These are phyloP conservation scores for Trametes maxima DNA, from an alignment of 768 basidiomycete species.

Conservation along the genomic window DNA sequence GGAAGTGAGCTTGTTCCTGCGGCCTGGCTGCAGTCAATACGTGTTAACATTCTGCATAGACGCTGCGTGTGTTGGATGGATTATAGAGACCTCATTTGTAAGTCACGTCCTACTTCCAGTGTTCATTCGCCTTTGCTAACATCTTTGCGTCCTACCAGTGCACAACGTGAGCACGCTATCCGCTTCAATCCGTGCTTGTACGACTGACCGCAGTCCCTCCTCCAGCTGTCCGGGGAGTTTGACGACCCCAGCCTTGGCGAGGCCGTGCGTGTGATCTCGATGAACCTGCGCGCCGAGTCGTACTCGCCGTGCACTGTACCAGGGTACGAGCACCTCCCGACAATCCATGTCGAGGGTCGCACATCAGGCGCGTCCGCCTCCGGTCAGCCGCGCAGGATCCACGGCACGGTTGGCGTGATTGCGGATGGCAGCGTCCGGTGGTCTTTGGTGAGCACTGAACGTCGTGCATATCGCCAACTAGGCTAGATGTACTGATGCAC, in stretches of 20 bases:
- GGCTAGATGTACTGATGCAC: not conserved
- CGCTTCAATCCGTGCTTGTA: not conserved
- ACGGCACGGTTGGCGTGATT: slow-evolving; percentile 50
- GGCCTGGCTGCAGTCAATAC: not conserved
- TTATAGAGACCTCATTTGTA: slow-evolving; percentile 55
- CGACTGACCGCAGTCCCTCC: slow-evolving; percentile 5
- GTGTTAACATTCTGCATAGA: slow-evolving; percentile 31
- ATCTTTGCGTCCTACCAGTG: slow-evolving; percentile 28
- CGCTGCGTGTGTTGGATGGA: slow-evolving; percentile 63
- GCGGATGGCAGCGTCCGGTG: slow-evolving; percentile 54
- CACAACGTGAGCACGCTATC: slow-evolving; percentile 39
- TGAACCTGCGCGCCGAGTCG: slow-evolving; percentile 42
- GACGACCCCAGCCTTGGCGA: slow-evolving; percentile 39
- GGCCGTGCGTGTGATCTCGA: slow-evolving; percentile 55
- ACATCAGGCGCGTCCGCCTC: slow-evolving; percentile 45
- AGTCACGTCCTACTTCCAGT: slow-evolving; percentile 25
- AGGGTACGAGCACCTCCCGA: slow-evolving; percentile 41
- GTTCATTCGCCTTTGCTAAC: not conserved
- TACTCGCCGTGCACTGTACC: slow-evolving; percentile 29
- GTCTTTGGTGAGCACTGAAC: slow-evolving; percentile 44
- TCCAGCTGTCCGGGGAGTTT: slow-evolving; percentile 33
- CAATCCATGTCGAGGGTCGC: slow-evolving; percentile 52
- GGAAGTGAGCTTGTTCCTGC: slow-evolving; percentile 45
- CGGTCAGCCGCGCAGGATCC: slow-evolving; percentile 38
- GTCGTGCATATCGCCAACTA: not conserved